Percentiles rank a stretch among this genome's conserved stretches.
phyloP scores from a whole-genome alignment of 2,329 filamentous ascomycete species.

The Aspergillus neoniger region DNA sequence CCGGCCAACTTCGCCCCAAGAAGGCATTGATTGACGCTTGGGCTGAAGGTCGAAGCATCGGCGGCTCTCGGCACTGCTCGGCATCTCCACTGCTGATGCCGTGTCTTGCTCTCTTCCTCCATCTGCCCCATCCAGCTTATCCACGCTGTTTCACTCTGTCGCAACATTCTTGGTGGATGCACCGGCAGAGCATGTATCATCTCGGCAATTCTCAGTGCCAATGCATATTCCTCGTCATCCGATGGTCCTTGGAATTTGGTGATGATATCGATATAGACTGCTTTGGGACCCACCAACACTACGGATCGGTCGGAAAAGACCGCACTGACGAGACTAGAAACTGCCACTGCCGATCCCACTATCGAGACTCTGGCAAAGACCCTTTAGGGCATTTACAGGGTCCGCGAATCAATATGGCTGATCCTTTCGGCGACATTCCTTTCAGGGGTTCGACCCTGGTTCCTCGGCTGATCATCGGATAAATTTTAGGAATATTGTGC shows the following conservation, averaged over 20 bases:
- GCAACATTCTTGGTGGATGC: not conserved
- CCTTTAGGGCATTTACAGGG: not conserved
- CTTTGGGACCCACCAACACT: not conserved
- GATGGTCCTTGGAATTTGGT: not conserved
- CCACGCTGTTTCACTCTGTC: not conserved
- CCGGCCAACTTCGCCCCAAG: not conserved
- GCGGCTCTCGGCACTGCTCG: not conserved
- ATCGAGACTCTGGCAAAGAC: not conserved
- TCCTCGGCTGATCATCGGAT: not conserved
- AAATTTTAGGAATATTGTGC: not conserved
- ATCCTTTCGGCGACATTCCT: not conserved
- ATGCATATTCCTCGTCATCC: not conserved
- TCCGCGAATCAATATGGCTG: not conserved
- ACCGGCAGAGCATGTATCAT: no score
- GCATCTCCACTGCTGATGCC: not conserved
- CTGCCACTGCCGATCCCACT: not conserved
- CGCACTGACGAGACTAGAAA: not conserved
- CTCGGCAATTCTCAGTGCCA: not conserved
- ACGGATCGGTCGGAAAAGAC: not conserved
- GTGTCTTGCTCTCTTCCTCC: not conserved
- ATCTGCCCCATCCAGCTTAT: not conserved
- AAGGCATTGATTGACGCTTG: not conserved
- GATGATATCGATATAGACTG: not conserved
- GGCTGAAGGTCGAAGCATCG: not conserved
- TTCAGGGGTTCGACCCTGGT: not conserved